phyloP scores from a whole-genome alignment of 116 monocot species.

The Posidonia oceanica region DNA sequence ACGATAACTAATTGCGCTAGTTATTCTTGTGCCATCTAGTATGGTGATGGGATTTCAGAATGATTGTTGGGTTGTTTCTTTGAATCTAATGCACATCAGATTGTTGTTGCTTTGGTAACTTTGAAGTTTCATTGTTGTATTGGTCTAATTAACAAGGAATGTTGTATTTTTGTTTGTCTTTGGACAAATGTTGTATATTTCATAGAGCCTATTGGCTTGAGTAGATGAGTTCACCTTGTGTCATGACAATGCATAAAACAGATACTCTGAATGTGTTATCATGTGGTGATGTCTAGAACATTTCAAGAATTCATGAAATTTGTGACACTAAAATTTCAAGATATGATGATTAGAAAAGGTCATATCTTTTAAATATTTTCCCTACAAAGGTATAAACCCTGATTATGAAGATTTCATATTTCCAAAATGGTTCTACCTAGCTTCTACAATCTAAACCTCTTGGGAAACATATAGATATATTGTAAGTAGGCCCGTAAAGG shows the following conservation, averaged over 20 bases:
- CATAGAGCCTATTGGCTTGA: neutral
- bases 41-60: neutral
- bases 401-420: too few relatives aligned
- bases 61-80: neutral
- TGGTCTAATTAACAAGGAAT: neutral
- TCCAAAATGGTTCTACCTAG: too few relatives aligned
- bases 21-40: neutral
- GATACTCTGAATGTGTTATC: too few relatives aligned
- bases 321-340: too few relatives aligned
- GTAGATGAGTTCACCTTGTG: neutral
- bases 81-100: neutral
- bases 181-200: neutral
- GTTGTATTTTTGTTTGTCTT: neutral
- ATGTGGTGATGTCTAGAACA: too few relatives aligned
- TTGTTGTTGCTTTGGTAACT: neutral
- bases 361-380: too few relatives aligned
- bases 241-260: neutral
- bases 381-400: too few relatives aligned
- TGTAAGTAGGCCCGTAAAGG: too few relatives aligned
- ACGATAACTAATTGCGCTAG: neutral
- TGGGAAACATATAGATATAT: too few relatives aligned
- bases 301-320: too few relatives aligned
- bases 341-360: too few relatives aligned
- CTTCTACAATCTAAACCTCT: too few relatives aligned
- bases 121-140: neutral